Evolutionary conservation across 305 asterid genomes (phyloP), one percentile per base, ranked within the genome.

Genomic region (Fraxinus paxiana): DNA sequence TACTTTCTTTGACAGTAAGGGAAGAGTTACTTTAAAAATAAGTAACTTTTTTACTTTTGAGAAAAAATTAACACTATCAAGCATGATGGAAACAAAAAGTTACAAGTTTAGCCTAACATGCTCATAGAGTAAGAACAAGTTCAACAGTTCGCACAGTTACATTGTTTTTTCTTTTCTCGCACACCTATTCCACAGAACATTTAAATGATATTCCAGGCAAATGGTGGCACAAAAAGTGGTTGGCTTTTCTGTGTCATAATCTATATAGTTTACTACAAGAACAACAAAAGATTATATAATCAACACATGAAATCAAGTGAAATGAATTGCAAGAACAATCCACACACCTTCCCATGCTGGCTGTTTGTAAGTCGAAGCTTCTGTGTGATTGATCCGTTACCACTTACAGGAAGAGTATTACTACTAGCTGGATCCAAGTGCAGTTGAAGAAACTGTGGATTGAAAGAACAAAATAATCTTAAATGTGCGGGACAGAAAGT

Each of bases 391-490:
- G 87, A 85, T 82, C 91, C 99, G 33, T 82, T 83, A 73, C 92
- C 89, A 83, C 80, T 89, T 59, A 90, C 93, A 83, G 97, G 97
- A 77, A 96, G 97, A 34, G 91, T 86, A 84, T 89, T 92, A 79
- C 96, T 82, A 87, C 96, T 96, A 71, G 99, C 99, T 63, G 99
- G 98, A 81, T 96, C 98, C 97, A 96, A 88, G 84, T 92, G 98
- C 88, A 96, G 83, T 84, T 94, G 97, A 84, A 93, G 97, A 88
- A 93, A 94, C 98, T 93, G 93, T 43, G 41, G 80, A 83, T 79
- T 20, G 84, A 33, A 79, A 56, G 46, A 73, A 76, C 54, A 82
- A 84, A 24, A 79, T 65, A 22, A 73, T 69, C 20, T 69, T 30
- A 69, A 31, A 31, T 31, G 41, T 10, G 0, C 4, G 1, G 38